These are phyloP conservation scores for Prunus davidiana DNA, from an alignment of 306 rosid genomes.

Conservation along the genomic window DNA sequence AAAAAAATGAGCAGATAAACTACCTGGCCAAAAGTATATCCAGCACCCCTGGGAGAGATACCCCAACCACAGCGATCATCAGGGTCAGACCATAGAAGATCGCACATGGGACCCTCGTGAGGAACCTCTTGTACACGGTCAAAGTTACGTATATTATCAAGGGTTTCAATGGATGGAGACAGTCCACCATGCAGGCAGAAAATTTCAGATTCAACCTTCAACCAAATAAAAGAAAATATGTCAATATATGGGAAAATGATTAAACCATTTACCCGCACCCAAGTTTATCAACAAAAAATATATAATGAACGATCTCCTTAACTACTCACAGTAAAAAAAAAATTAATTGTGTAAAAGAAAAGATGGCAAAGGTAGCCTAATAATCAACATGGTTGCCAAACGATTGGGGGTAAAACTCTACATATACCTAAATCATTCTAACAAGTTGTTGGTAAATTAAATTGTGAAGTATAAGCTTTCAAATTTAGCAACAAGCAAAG, in stretches of 20 bases:
- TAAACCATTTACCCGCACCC: background rate
- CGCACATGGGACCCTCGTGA: conserved; percentile 97
- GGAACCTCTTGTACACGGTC: conserved; percentile 99
- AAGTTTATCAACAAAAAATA: background rate
- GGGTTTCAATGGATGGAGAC: conserved; percentile 95
- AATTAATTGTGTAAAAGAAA: background rate
- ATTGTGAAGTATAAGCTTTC: background rate
- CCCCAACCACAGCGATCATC: conserved; percentile 99
- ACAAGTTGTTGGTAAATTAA: background rate
- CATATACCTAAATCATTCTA: background rate
- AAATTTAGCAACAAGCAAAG: background rate
- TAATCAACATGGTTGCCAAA: background rate
- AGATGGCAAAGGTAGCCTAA: background rate
- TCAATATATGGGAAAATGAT: background rate
- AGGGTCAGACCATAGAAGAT: conserved; percentile 94
- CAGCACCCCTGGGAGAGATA: conserved; percentile 94
- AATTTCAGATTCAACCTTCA: conserved; percentile 91
- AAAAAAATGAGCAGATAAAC: background rate
- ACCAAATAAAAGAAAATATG: background rate
- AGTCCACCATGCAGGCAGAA: conserved; percentile 93
- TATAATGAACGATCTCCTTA: background rate
- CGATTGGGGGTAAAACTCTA: background rate
- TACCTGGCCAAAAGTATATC: conserved; percentile 96
- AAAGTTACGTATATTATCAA: conserved; percentile 80
- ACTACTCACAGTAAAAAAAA: background rate